Evolutionary conservation across 768 basidiomycete species (phyloP).

Genomic region (Phylloporus arenicola): DNA sequence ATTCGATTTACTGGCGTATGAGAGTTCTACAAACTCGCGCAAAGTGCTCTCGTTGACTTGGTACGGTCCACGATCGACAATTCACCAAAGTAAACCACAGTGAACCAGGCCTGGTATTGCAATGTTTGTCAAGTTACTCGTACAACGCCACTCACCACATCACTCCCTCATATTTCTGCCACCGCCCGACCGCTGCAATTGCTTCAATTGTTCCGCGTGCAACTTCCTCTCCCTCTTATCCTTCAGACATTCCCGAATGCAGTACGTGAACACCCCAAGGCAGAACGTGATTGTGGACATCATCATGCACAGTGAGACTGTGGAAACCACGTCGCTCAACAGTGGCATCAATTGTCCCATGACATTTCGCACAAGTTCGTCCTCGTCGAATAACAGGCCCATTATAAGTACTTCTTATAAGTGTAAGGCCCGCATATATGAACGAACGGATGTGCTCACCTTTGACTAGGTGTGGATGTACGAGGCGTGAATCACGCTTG

Average conservation of each 20-base stretch:
- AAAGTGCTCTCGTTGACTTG: too few relatives aligned
- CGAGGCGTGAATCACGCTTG: neutral
- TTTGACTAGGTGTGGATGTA: neutral
- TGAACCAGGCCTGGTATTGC: too few relatives aligned
- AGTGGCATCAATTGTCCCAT: conserved; percentile 14
- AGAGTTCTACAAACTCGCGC: too few relatives aligned
- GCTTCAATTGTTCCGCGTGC: conserved; percentile 14
- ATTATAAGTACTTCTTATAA: conserved; percentile 2
- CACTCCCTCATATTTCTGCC: neutral
- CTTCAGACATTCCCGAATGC: conserved; percentile 12
- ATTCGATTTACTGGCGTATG: too few relatives aligned
- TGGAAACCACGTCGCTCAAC: conserved; percentile 1
- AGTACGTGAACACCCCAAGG: conserved; percentile 8
- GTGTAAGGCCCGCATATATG: neutral
- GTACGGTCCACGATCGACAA: too few relatives aligned
- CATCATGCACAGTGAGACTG: conserved; percentile 7
- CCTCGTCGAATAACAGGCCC: conserved; percentile 19
- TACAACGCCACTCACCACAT: neutral
- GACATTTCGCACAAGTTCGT: conserved; percentile 4
- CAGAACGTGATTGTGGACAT: conserved; percentile 16
- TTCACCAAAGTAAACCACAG: too few relatives aligned
- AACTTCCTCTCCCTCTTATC: conserved; percentile 17
- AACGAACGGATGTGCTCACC: neutral
- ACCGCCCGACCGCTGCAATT: neutral
- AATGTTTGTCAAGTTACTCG: neutral